A percentile compares a stretch with the other conserved stretches of the same genome.
Conservation (phyloP, 176 grass and related monocot genomes). For the Oryza longistaminata region DNA sequence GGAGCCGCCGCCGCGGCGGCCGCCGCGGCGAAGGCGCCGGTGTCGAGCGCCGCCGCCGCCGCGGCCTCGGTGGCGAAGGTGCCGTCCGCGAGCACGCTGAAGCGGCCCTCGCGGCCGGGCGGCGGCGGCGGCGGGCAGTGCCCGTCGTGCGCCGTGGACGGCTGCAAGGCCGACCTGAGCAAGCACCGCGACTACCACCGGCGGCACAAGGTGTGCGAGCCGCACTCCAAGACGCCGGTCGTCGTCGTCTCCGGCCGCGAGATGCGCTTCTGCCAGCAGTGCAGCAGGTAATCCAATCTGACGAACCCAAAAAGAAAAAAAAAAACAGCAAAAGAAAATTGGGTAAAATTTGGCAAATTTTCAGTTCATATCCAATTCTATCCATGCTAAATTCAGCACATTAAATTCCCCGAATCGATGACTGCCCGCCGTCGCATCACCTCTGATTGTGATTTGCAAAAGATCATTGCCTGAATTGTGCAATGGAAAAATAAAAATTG, state of each 20-base stretch:
- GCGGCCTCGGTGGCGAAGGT: conserved; percentile 7
- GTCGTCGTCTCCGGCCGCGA: conserved; percentile 80
- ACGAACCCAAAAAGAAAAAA: background rate
- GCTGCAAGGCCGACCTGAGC: conserved; percentile 82
- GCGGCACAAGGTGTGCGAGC: conserved; percentile 98
- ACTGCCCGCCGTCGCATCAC: background rate
- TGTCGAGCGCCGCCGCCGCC: background rate
- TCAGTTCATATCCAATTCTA: background rate
- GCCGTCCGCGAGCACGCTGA: conserved; percentile 40
- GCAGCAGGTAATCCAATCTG: conserved; percentile 68
- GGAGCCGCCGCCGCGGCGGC: too few relatives aligned
- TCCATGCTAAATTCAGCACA: background rate
- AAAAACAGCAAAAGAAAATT: background rate
- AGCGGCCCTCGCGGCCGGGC: conserved; percentile 40
- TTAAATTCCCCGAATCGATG: background rate
- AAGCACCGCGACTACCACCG: conserved; percentile 93
- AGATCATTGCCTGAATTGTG: conserved; percentile 19
- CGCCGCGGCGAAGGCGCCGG: conserved; percentile 24
- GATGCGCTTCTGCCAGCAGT: conserved; percentile 99
- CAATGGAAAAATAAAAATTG: conserved; percentile 1
- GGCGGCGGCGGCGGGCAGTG: conserved; percentile 18
- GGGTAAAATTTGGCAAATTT: background rate
- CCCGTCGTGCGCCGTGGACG: conserved; percentile 79
- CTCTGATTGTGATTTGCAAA: background rate
- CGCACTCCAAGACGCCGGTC: conserved; percentile 83